phyloP scores from a whole-genome alignment of 1,284 basidiomycete species.

The Trametes pubescens region DNA sequence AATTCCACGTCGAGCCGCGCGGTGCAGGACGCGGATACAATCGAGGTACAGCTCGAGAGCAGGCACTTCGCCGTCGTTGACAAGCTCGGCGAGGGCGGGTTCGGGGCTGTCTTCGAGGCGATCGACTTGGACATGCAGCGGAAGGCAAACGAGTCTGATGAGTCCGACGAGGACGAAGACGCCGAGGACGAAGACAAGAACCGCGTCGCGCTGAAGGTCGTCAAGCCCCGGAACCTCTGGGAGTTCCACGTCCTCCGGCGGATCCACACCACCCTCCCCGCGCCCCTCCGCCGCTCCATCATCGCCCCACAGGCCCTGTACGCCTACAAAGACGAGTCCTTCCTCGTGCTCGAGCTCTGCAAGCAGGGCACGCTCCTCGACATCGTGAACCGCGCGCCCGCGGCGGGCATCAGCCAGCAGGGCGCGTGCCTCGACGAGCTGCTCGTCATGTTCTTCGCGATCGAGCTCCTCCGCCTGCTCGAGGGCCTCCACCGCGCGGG shows the following conservation, averaged over 20 bases:
- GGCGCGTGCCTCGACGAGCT: slow-evolving; percentile 93
- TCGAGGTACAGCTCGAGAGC: slow-evolving; percentile 63
- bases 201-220: slow-evolving; percentile 91
- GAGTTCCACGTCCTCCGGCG: slow-evolving; percentile 91
- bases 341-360: slow-evolving; percentile 89
- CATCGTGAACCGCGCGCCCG: slow-evolving; percentile 86
- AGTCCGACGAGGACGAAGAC: slow-evolving; percentile 59
- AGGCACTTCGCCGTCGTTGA: slow-evolving; percentile 75
- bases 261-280: slow-evolving; percentile 73
- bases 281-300: slow-evolving; percentile 67
- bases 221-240: slow-evolving; percentile 91
- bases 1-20: slow-evolving; percentile 51
- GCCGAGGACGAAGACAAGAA: slow-evolving; percentile 67
- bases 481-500: slow-evolving; percentile 84
- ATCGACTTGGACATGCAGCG: slow-evolving; percentile 56
- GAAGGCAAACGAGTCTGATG: slow-evolving; percentile 47
- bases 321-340: slow-evolving; percentile 89
- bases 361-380: slow-evolving; percentile 94
- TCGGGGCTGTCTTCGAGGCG: slow-evolving; percentile 92
- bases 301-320: slow-evolving; percentile 81
- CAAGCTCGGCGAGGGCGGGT: slow-evolving; percentile 97
- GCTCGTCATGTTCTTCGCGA: slow-evolving; percentile 93
- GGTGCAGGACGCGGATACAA: slow-evolving; percentile 50
- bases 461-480: slow-evolving; percentile 87
- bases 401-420: slow-evolving; percentile 74